Base-by-base conservation (phyloP, 2,329 filamentous ascomycete genomes). In the Diaporthe nobilis region DNA sequence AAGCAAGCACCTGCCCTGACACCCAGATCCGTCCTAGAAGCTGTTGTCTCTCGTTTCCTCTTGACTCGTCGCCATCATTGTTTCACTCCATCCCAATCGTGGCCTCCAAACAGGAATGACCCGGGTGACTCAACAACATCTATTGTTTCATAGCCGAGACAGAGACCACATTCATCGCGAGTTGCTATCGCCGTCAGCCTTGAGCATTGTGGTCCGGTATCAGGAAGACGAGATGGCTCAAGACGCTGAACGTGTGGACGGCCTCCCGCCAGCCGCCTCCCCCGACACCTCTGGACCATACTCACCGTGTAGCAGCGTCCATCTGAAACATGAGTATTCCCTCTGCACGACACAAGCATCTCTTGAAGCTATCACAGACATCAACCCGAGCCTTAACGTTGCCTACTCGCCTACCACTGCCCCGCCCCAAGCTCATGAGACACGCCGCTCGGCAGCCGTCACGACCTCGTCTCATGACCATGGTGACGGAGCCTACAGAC, bases 301-400 rank as follows among this genome's bases (percentile, higher is more conserved):
- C 37, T 68, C 67, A 47, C 72, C 68, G 47, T 70, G 60, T 70
- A n/a, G 31, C 55, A 49, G 63, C 17, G 31, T 34, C 44, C 68
- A 51, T 65, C 44, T 74, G 75, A 77, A 75, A 77, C 75, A 75
- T 51, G 60, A 63, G 55, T 58, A 37, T 25, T 70, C 75, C 61
- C 47, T 74, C 74, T 77, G 75, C 75, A 77, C 75, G 60, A 77
- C 75, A 31, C 75, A 75, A 77, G 68, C 73, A 70, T 34, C 58
- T 25, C 68, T 47, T 49, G 55, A 28, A 17, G 28, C 61, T 31
- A 70, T 72, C 73, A 49, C 73, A 37, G 68, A 75, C 53, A 15
- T 73, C 28, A 63, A 44, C 31, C 20, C 53, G 60, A 31, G 25
- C 28, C 28, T 17, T 20, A 55, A 37, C 42, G 42, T 20, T 37